Evolutionary conservation across 2,329 filamentous ascomycete genomes (phyloP).

Genomic region (Curvularia hawaiiensis): DNA sequence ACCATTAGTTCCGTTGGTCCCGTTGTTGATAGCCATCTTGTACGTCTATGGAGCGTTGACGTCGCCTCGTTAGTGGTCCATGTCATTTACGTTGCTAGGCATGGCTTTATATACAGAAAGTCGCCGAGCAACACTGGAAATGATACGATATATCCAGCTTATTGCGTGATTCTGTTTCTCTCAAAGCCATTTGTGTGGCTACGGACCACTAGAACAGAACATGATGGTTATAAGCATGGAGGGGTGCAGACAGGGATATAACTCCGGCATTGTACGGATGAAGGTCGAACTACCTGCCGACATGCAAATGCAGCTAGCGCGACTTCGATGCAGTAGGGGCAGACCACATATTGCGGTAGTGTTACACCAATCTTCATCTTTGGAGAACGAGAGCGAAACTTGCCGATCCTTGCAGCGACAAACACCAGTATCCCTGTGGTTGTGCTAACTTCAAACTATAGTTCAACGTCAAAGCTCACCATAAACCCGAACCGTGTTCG

Average conservation of each 20-base stretch:
- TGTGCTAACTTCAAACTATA: background rate
- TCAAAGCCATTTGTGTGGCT: background rate
- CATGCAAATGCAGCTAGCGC: background rate
- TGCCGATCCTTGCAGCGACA: background rate
- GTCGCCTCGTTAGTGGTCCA: background rate
- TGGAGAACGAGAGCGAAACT: background rate
- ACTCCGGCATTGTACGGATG: background rate
- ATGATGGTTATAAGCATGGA: background rate
- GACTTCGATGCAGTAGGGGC: background rate
- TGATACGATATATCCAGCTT: background rate
- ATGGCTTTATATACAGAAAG: background rate
- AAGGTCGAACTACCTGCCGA: background rate
- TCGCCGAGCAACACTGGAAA: background rate
- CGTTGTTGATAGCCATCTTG: slow-evolving; percentile 19
- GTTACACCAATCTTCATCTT: background rate
- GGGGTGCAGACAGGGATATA: slow-evolving; percentile 1
- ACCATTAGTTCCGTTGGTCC: slow-evolving; percentile 16
- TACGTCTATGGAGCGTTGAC: background rate
- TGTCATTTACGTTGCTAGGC: background rate
- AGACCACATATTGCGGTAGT: background rate
- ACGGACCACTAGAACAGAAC: background rate
- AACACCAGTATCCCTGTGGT: background rate
- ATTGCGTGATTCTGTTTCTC: slow-evolving; percentile 13
- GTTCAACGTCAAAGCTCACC: background rate
- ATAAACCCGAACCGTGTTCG: slow-evolving; percentile 8